These are phyloP conservation scores for Saussurea involucrata DNA, from an alignment of 129 eudicot genomes.

Conservation along the genomic window DNA sequence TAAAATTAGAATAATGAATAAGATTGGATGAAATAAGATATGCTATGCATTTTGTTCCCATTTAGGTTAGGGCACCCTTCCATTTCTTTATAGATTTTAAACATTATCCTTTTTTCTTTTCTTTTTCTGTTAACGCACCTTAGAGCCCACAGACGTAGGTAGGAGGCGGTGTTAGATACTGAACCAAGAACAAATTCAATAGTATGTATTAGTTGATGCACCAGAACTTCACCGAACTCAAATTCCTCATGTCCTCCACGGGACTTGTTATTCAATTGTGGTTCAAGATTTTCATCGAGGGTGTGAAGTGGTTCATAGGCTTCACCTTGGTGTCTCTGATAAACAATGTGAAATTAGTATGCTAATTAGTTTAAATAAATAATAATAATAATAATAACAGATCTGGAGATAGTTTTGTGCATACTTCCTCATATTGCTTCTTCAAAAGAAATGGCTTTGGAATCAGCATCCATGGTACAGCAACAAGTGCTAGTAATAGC, in stretches of 20 bases:
- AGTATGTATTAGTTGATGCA: constrained; percentile 89
- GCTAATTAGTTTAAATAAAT: neutral
- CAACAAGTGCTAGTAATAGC: constrained; percentile 61
- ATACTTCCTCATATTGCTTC: constrained; percentile 78
- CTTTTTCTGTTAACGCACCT: constrained; percentile 45
- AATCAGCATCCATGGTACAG: constrained; percentile 92
- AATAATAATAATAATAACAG: neutral
- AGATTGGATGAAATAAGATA: no score
- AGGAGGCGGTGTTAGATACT: constrained; percentile 89
- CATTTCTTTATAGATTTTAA: no score
- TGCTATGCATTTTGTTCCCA: no score
- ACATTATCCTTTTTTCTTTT: no score
- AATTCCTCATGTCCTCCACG: constrained; percentile 61
- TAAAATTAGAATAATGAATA: neutral
- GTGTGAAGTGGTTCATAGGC: constrained; percentile 55
- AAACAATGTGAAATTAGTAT: neutral
- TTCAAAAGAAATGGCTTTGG: constrained; percentile 84
- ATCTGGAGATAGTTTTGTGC: constrained; percentile 15
- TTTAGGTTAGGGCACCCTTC: no score
- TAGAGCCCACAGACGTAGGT: constrained; percentile 93
- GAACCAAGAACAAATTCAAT: constrained; percentile 93
- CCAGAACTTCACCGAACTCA: constrained; percentile 73
- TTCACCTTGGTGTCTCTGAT: constrained; percentile 73
- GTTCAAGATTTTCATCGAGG: constrained; percentile 45
- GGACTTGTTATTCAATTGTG: constrained; percentile 40